Evolutionary conservation across 352 stramenopile genomes (phyloP).

Genomic region (Globisporangium uncinulatum): DNA sequence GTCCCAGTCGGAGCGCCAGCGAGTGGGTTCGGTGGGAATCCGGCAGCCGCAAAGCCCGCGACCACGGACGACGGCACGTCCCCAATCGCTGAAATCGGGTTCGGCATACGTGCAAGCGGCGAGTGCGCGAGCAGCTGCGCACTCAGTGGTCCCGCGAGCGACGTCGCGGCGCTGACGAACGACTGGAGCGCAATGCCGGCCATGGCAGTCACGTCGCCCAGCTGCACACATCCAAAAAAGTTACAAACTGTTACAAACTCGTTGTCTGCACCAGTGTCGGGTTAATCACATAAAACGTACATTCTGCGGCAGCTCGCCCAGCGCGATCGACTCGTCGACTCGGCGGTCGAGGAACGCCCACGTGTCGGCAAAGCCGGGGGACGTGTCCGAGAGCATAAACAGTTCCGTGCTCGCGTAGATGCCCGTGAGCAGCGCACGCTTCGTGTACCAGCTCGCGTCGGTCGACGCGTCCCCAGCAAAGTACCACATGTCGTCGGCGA

Average conservation of each 20-base stretch:
- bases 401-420: slow-evolving; percentile 83
- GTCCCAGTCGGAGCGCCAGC: not conserved
- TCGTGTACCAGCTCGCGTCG: slow-evolving; percentile 82
- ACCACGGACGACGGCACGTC: slow-evolving; percentile 42
- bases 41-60: slow-evolving; percentile 29
- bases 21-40: slow-evolving; percentile 40
- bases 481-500: slow-evolving; percentile 86
- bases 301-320: slow-evolving; percentile 76
- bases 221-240: slow-evolving; percentile 14
- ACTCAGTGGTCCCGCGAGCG: slow-evolving; percentile 64
- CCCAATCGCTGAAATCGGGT: slow-evolving; percentile 66
- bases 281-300: slow-evolving; percentile 27
- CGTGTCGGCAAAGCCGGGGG: slow-evolving; percentile 62
- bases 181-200: slow-evolving; percentile 74
- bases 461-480: slow-evolving; percentile 83
- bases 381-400: slow-evolving; percentile 82
- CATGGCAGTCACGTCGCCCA: slow-evolving; percentile 73
- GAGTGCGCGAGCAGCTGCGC: slow-evolving; percentile 64
- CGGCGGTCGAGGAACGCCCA: slow-evolving; percentile 82
- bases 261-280: too few relatives aligned
- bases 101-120: slow-evolving; percentile 60
- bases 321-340: slow-evolving; percentile 74
- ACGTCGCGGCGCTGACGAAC: slow-evolving; percentile 66
- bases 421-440: slow-evolving; percentile 68
- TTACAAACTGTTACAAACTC: too few relatives aligned